Percentiles rank a stretch among this genome's conserved stretches.
These are phyloP conservation scores for Talaromyces sp. DNA, from an alignment of 2,329 filamentous ascomycete genomes.

Conservation along the genomic window DNA sequence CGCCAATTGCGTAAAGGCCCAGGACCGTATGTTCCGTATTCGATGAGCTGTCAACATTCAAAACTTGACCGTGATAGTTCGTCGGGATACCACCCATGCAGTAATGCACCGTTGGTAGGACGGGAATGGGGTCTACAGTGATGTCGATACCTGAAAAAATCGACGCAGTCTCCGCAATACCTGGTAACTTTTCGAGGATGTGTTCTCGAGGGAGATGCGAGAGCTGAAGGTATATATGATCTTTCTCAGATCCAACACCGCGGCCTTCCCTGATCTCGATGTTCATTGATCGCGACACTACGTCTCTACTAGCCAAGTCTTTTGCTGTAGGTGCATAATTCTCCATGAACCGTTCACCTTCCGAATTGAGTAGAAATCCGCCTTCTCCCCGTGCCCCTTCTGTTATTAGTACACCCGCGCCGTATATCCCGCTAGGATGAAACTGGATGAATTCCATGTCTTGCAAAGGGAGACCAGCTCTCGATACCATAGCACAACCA, in stretches of 20 bases:
- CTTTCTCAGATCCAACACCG: slow-evolving; percentile 94
- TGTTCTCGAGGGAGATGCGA: slow-evolving; percentile 90
- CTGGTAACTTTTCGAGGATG: slow-evolving; percentile 91
- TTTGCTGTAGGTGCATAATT: slow-evolving; percentile 96
- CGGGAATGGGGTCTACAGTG: slow-evolving; percentile 92
- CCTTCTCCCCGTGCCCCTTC: slow-evolving; percentile 97
- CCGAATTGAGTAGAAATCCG: slow-evolving; percentile 93
- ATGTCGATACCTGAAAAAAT: slow-evolving; percentile 98
- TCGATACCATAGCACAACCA: slow-evolving; percentile 98
- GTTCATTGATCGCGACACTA: slow-evolving; percentile 96
- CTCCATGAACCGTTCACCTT: slow-evolving; percentile 99
- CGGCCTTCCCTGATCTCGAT: slow-evolving; percentile 96
- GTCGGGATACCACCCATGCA: slow-evolving; percentile 99
- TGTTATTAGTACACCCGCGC: slow-evolving; percentile 94
- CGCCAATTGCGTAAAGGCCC: slow-evolving; percentile 92
- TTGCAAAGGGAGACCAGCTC: slow-evolving; percentile 95
- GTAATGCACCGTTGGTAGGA: slow-evolving; percentile 96
- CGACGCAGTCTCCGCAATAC: slow-evolving; percentile 96
- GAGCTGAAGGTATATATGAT: slow-evolving; percentile 97
- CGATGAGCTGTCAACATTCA: slow-evolving; percentile 80
- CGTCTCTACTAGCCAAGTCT: slow-evolving; percentile 93
- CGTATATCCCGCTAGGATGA: slow-evolving; percentile 98
- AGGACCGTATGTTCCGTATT: slow-evolving; percentile 80
- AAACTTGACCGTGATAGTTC: slow-evolving; percentile 92
- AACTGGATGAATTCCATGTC: slow-evolving; percentile 99